Conservation (phyloP, 2,329 filamentous ascomycete species). For the Arthrinium phaeospermum region DNA sequence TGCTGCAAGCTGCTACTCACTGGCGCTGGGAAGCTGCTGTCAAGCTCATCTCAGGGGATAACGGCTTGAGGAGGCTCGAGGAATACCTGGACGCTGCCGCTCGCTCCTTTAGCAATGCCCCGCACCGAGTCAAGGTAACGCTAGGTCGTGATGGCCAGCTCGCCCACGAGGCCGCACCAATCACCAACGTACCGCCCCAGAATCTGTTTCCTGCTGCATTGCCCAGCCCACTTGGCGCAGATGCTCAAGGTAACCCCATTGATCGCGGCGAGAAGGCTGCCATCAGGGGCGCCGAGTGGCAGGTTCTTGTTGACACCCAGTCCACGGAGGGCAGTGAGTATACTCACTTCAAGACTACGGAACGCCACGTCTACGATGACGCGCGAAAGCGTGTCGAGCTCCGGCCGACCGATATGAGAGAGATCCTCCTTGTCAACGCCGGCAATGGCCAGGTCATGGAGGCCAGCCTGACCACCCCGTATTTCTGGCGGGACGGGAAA, state of each 20-base stretch:
- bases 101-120: slow-evolving; percentile 35
- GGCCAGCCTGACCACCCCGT: slow-evolving; percentile 81
- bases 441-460: slow-evolving; percentile 75
- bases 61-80: slow-evolving; percentile 51
- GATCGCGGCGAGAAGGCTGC: slow-evolving; percentile 25
- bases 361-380: slow-evolving; percentile 71
- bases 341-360: slow-evolving; percentile 87
- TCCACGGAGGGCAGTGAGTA: slow-evolving; percentile 60
- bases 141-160: slow-evolving; percentile 57
- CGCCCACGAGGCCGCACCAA: slow-evolving; percentile 44
- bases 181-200: slow-evolving; percentile 27
- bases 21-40: slow-evolving; percentile 60
- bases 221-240: slow-evolving; percentile 46
- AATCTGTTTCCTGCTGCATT: slow-evolving; percentile 65
- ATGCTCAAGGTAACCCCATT: slow-evolving; percentile 29
- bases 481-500: slow-evolving; percentile 72
- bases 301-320: slow-evolving; percentile 51
- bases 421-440: slow-evolving; percentile 77
- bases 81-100: slow-evolving; percentile 41
- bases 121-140: slow-evolving; percentile 60
- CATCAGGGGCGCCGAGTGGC: slow-evolving; percentile 42
- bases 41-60: slow-evolving; percentile 48
- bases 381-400: slow-evolving; percentile 70
- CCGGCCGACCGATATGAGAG: slow-evolving; percentile 55
- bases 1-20: slow-evolving; percentile 67